phyloP scores from a whole-genome alignment of 1,139 yeast genomes.

The Debaryomycetaceae sp. region DNA sequence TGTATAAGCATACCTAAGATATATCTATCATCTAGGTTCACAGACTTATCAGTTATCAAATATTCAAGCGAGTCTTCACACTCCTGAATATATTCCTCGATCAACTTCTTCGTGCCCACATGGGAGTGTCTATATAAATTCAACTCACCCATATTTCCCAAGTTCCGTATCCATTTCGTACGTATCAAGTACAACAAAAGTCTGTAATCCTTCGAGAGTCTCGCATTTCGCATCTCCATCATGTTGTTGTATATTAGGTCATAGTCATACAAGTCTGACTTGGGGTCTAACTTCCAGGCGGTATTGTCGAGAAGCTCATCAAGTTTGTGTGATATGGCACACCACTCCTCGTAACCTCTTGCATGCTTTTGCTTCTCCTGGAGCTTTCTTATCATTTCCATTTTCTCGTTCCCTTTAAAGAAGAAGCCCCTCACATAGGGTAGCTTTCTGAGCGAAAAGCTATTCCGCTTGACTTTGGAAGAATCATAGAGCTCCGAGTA shows the following conservation, averaged over 20 bases:
- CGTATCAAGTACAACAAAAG: slow-evolving; percentile 69
- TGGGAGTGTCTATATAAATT: slow-evolving; percentile 73
- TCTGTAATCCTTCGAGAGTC: slow-evolving; percentile 55
- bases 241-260: slow-evolving; percentile 54
- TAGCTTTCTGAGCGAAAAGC: slow-evolving; percentile 13
- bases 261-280: slow-evolving; percentile 69
- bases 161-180: slow-evolving; percentile 80
- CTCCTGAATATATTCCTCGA: slow-evolving; percentile 80
- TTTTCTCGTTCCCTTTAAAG: slow-evolving; percentile 27
- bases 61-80: slow-evolving; percentile 63
- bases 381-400: slow-evolving; percentile 25
- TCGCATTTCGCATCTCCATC: slow-evolving; percentile 57
- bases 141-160: slow-evolving; percentile 86
- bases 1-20: slow-evolving; percentile 78
- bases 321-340: slow-evolving; percentile 54
- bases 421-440: slow-evolving; percentile 28
- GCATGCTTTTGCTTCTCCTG: slow-evolving; percentile 55
- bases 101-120: slow-evolving; percentile 80
- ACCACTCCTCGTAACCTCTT: slow-evolving; percentile 70
- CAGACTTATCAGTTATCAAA: slow-evolving; percentile 37
- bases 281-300: slow-evolving; percentile 65
- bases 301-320: slow-evolving; percentile 65
- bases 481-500: not conserved
- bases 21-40: slow-evolving; percentile 62
- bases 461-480: not conserved